A percentile compares a stretch with the other conserved stretches of the same genome.
These are phyloP conservation scores for Lentinula edodes DNA, from an alignment of 768 basidiomycete species.

Conservation along the genomic window DNA sequence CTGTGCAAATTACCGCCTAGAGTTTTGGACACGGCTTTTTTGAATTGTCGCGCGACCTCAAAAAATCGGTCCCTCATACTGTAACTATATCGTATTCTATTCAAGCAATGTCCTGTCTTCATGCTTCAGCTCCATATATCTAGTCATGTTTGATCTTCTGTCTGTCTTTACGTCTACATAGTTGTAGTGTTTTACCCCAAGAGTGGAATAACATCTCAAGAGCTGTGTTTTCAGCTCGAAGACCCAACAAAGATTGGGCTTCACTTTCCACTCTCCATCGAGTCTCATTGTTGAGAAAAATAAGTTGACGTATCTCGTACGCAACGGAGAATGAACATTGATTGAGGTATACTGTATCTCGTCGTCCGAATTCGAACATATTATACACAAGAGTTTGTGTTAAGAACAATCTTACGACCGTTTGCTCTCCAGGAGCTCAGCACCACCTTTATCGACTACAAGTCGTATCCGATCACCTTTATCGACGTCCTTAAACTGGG, in stretches of 20 bases:
- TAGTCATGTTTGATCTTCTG: background rate
- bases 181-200: background rate
- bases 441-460: constrained; percentile 31
- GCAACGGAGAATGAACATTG: background rate
- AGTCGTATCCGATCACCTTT: constrained; percentile 20
- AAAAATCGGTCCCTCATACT: background rate
- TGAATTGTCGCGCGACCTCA: background rate
- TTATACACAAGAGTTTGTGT: background rate
- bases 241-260: background rate
- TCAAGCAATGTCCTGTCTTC: background rate
- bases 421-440: background rate
- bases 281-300: background rate
- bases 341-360: background rate
- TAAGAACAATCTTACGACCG: background rate
- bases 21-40: background rate
- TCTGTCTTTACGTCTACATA: background rate
- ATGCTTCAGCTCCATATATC: background rate
- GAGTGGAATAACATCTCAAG: background rate
- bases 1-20: constrained; percentile 40
- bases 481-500: constrained; percentile 36
- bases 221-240: background rate
- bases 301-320: too few relatives aligned
- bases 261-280: background rate
- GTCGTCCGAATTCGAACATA: background rate
- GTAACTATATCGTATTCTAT: background rate